Base-by-base conservation (phyloP, 306 rosid genomes). In the Cicer pinnatifidum region DNA sequence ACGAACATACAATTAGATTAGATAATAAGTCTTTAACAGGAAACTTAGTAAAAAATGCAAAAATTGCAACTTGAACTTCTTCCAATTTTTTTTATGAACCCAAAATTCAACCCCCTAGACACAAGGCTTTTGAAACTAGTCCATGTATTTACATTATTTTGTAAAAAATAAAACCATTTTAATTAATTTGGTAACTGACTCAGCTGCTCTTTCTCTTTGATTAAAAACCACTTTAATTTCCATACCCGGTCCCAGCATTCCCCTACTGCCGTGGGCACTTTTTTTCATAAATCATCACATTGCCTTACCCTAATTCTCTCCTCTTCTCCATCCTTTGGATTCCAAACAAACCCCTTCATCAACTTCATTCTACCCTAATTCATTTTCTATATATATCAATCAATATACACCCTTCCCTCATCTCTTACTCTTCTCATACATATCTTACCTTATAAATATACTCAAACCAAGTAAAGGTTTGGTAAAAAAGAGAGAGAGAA, bases 231-330 rank as follows among this genome's bases (percentile, higher is more conserved):
- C 75, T 83, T 84, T 78, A 19, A 81, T 80, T 80, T 72, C 50
- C 45, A 47, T 67, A 74, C 81, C 47, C 75, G 61, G 93, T 68
- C 94, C 97, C 93, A 86, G 84, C 85, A 84, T 80, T 84, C 75
- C 73, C 77, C 75, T 78, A 85, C 84, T 59, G 80, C 87, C 82
- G 80, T 82, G 80, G 78, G 85, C 96, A 84, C 90, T 84, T 66
- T 45, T 40, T 51, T 35, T 37, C 43, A 19, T 78, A 50, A 65
- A 39, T 64, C 33, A 60, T 71, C 33, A 28, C 43, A 57, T 67
- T 59, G 60, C 84, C 79, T 71, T 58, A 56, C 67, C 78, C 56
- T 46, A 23, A 23, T 69, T 45, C 53, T 73, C 71, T 72, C 68
- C 48, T 66, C 69, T 66, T 54, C 65, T 54, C 46, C 53, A 13